phyloP scores from a whole-genome alignment of 106 monocot genomes.

The Platanthera zijinensis region DNA sequence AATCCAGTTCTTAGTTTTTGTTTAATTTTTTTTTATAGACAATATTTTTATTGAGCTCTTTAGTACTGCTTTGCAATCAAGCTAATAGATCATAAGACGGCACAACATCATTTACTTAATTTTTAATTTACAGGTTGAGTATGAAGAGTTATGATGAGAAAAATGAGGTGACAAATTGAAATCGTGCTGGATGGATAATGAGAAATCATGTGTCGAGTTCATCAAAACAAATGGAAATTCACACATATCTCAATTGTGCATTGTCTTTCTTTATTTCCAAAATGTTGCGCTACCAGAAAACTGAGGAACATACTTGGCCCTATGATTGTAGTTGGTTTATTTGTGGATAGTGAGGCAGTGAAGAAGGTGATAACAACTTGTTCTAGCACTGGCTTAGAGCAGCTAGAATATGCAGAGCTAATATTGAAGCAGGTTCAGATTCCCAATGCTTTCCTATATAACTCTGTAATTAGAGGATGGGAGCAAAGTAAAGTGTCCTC shows the following conservation, averaged over 20 bases:
- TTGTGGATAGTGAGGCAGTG: constrained; percentile 12
- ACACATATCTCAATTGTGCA: neutral
- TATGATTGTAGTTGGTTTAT: constrained; percentile 16
- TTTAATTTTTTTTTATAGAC: neutral
- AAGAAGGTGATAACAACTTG: constrained; percentile 17
- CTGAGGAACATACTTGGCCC: constrained; percentile 20
- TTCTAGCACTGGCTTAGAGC: constrained; percentile 6
- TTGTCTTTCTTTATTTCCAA: constrained; percentile 8
- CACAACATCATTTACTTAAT: constrained; percentile 3
- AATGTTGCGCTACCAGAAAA: constrained; percentile 6
- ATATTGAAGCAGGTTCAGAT: constrained; percentile 27
- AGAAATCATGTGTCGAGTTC: neutral
- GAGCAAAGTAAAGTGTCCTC: constrained; percentile 16
- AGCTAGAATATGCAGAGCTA: constrained; percentile 12
- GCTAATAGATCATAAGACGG: neutral
- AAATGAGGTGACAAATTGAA: constrained; percentile 7
- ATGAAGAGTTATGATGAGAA: neutral
- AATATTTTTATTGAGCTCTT: neutral
- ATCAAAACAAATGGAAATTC: constrained; percentile 6
- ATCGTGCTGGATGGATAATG: neutral
- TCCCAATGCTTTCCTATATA: constrained; percentile 38
- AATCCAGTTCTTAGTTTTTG: neutral
- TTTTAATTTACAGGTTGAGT: neutral
- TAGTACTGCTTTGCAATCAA: neutral
- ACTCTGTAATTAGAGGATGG: constrained; percentile 36